Evolutionary conservation across 1,139 yeast genomes (phyloP).

Genomic region (Yamadazyma blattariae): DNA sequence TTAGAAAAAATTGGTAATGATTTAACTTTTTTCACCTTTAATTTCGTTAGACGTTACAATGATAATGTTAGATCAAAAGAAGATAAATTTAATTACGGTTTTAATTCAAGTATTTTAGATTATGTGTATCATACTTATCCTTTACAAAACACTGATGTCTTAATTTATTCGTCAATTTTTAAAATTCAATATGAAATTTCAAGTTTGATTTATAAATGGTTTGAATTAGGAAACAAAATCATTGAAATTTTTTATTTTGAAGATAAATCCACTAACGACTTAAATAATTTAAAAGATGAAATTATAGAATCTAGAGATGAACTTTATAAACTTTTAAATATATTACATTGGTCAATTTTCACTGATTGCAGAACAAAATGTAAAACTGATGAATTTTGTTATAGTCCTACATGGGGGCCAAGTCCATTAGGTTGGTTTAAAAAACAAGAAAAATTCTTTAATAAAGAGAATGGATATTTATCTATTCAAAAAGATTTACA

Average conservation of each 20-base stretch:
- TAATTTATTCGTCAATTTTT: constrained; percentile 46
- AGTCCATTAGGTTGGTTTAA: constrained; percentile 36
- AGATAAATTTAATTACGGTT: constrained; percentile 17
- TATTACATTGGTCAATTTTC: constrained; percentile 38
- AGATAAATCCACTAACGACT: constrained; percentile 6
- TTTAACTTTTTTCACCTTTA: constrained; percentile 13
- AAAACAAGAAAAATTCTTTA: constrained; percentile 4
- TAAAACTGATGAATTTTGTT: constrained; percentile 44
- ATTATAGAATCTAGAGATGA: neutral
- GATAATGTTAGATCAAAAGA: constrained; percentile 10
- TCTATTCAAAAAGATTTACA: constrained; percentile 8
- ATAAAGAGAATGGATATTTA: constrained; percentile 5
- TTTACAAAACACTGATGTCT: constrained; percentile 32
- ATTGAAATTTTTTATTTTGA: constrained; percentile 16
- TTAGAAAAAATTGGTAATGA: constrained; percentile 7
- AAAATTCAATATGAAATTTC: constrained; percentile 33
- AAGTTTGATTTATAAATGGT: constrained; percentile 28
- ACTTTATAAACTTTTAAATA: constrained; percentile 6
- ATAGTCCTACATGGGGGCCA: constrained; percentile 61
- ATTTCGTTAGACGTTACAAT: constrained; percentile 39
- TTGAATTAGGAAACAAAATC: constrained; percentile 24
- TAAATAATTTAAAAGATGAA: constrained; percentile 3
- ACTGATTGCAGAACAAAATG: constrained; percentile 41
- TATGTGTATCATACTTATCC: constrained; percentile 40
- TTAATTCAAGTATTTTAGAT: constrained; percentile 34